A percentile compares a stretch with the other conserved stretches of the same genome.
phyloP scores from a whole-genome alignment of 495 filamentous ascomycete genomes.

The Choiromyces venosus region DNA sequence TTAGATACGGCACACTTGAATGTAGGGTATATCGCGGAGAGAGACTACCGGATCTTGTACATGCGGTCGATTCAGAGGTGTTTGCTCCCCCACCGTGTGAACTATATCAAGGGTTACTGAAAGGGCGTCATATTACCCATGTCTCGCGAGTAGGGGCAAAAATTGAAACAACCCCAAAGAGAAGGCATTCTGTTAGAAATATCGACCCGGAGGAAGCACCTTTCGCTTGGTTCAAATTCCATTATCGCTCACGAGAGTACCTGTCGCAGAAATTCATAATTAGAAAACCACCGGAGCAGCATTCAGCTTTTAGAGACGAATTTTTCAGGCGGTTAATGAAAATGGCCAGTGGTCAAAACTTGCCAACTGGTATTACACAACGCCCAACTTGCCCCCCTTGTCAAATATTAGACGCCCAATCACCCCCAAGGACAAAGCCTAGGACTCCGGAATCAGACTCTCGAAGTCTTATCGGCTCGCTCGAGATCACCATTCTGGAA shows the following conservation, averaged over 20 bases:
- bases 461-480: background rate
- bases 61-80: slow-evolving; percentile 16
- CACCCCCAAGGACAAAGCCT: background rate
- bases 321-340: background rate
- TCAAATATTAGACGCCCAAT: background rate
- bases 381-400: background rate
- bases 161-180: slow-evolving; percentile 18
- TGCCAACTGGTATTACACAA: background rate
- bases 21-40: slow-evolving; percentile 36
- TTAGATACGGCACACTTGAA: slow-evolving; percentile 32
- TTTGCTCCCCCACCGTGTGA: slow-evolving; percentile 9
- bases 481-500: slow-evolving; percentile 5
- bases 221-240: slow-evolving; percentile 34
- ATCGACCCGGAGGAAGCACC: slow-evolving; percentile 29
- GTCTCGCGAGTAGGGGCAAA: slow-evolving; percentile 23
- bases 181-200: slow-evolving; percentile 27
- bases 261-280: slow-evolving; percentile 16
- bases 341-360: no score
- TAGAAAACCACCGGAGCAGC: background rate
- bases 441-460: background rate
- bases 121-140: slow-evolving; percentile 19
- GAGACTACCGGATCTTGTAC: slow-evolving; percentile 15
- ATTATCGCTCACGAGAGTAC: slow-evolving; percentile 25
- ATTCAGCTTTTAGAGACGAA: background rate
- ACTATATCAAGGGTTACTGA: background rate